Percentiles rank a stretch among this genome's conserved stretches.
phyloP scores from a whole-genome alignment of 306 rosid genomes.

The Ormosia emarginata region DNA sequence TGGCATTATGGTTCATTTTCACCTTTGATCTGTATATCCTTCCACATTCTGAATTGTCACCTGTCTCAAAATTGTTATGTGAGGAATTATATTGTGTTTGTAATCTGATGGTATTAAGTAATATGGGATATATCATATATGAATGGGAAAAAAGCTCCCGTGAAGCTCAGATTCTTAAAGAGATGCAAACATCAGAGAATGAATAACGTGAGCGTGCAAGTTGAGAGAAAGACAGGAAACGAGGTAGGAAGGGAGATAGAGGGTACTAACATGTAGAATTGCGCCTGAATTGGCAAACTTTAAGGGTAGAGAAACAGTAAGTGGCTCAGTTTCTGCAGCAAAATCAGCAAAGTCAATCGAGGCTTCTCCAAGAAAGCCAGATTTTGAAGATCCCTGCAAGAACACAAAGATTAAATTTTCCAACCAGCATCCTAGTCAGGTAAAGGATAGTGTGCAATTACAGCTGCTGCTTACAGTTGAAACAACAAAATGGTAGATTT shows the following conservation, averaged over 20 bases:
- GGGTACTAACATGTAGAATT: conserved; percentile 74
- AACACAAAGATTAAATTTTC: conserved; percentile 27
- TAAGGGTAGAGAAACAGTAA: conserved; percentile 79
- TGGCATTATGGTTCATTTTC: conserved; percentile 16
- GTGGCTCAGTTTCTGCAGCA: conserved; percentile 63
- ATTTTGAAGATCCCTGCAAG: conserved; percentile 87
- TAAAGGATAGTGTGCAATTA: background rate
- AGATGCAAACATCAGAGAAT: background rate
- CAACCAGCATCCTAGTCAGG: conserved; percentile 9
- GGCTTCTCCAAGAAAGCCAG: conserved; percentile 95
- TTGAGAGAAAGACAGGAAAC: conserved; percentile 11
- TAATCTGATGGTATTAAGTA: background rate
- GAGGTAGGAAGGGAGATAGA: conserved; percentile 12
- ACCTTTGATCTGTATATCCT: conserved; percentile 75
- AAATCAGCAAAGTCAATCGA: conserved; percentile 91
- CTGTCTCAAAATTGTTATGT: conserved; percentile 47
- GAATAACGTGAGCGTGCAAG: background rate
- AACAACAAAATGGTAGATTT: conserved; percentile 92
- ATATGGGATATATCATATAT: background rate
- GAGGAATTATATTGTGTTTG: conserved; percentile 23
- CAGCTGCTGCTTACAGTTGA: conserved; percentile 61
- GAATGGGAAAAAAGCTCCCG: conserved; percentile 4
- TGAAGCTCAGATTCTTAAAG: background rate
- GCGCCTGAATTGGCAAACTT: conserved; percentile 97
- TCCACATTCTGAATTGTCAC: conserved; percentile 82